Conservation (phyloP, 2,329 filamentous ascomycete genomes). For the Calonectria ilicicola region DNA sequence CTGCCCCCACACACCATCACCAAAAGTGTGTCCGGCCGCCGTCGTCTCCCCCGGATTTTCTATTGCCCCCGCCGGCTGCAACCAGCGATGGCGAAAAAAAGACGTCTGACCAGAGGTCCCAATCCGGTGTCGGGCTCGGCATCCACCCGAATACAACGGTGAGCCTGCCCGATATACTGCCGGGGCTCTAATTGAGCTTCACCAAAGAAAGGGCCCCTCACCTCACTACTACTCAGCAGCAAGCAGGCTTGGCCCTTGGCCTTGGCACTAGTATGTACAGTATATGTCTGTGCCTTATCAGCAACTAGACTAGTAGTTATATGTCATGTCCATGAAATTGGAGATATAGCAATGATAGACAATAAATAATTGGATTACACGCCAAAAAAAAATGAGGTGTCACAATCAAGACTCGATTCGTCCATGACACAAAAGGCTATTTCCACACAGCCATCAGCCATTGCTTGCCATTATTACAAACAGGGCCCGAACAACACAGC, state of each 20-base stretch:
- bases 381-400: neutral
- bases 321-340: neutral
- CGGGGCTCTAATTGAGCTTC: constrained; percentile 4
- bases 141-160: constrained; percentile 8
- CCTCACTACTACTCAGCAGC: too few species aligned
- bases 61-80: constrained; percentile 6
- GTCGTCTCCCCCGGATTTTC: constrained; percentile 12
- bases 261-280: neutral
- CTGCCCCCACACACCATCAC: neutral
- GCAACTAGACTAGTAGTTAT: neutral
- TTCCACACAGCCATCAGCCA: neutral
- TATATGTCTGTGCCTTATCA: neutral
- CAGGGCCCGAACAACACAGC: neutral
- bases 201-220: too few species aligned
- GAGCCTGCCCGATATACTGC: neutral
- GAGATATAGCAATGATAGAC: neutral
- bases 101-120: neutral
- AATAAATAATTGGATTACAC: too few species aligned
- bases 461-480: too few species aligned
- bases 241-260: too few species aligned
- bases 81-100: neutral
- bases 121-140: constrained; percentile 5
- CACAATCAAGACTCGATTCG: neutral
- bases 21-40: neutral
- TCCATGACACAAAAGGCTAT: neutral